These are phyloP conservation scores for Besnoitia besnoiti DNA, from an alignment of 169 alveolate genomes.

Conservation along the genomic window DNA sequence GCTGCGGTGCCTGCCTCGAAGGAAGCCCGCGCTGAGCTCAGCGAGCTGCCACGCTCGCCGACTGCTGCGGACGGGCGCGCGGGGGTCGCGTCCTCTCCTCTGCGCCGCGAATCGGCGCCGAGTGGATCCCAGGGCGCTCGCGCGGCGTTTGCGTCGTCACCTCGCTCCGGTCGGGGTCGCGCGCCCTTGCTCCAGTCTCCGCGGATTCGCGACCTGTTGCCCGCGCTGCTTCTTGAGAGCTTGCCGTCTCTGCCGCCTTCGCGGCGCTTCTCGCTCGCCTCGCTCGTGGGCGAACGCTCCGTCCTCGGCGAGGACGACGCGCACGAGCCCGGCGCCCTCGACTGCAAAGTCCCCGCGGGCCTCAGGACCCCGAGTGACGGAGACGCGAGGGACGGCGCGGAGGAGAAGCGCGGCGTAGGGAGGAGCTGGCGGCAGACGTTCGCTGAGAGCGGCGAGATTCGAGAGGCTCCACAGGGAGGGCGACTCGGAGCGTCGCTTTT, in stretches of 20 bases:
- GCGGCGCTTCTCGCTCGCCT: conserved; percentile 9
- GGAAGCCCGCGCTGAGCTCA: background rate
- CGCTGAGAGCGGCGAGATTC: background rate
- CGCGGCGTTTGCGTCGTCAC: background rate
- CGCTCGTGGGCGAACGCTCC: conserved; percentile 10
- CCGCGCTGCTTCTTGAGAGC: background rate
- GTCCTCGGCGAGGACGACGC: conserved; percentile 11
- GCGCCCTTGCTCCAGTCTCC: conserved; percentile 15
- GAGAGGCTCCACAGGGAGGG: background rate
- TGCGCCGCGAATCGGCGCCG: background rate
- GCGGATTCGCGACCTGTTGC: background rate
- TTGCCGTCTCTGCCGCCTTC: background rate
- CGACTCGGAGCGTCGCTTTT: too few species aligned
- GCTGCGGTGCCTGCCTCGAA: background rate
- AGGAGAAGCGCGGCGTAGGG: background rate
- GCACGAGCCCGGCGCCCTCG: too few species aligned
- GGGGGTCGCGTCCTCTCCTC: background rate
- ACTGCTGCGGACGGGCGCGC: too few species aligned
- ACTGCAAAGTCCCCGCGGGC: background rate
- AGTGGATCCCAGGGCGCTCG: background rate
- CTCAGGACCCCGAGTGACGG: background rate
- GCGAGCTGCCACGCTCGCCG: too few species aligned
- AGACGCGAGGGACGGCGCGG: background rate
- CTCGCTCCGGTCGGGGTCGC: background rate
- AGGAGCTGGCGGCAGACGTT: background rate